These are phyloP conservation scores for Aspergillus candidus DNA, from an alignment of 2,329 filamentous ascomycete species.

Conservation along the genomic window DNA sequence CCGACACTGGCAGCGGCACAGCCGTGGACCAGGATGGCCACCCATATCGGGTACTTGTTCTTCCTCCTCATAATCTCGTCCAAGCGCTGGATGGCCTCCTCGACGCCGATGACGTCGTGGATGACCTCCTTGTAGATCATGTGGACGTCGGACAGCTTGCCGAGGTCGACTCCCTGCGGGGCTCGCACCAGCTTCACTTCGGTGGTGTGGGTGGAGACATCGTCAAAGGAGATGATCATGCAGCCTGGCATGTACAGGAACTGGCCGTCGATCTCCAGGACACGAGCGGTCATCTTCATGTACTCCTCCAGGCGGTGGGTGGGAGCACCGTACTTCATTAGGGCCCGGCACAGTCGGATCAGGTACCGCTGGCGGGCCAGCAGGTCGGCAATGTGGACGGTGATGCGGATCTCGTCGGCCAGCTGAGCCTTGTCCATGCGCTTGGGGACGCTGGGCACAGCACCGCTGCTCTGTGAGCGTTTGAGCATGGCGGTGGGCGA, in stretches of 20 bases:
- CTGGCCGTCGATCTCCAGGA: conserved; percentile 82
- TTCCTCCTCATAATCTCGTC: conserved; percentile 54
- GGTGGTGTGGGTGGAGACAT: conserved; percentile 42
- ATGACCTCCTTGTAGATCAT: conserved; percentile 46
- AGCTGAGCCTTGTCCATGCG: conserved; percentile 27
- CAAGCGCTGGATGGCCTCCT: conserved; percentile 41
- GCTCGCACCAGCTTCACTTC: conserved; percentile 44
- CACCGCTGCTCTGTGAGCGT: conserved; percentile 32
- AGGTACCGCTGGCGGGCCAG: conserved; percentile 79
- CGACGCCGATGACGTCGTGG: conserved; percentile 44
- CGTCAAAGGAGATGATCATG: conserved; percentile 89
- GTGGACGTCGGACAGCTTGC: conserved; percentile 42
- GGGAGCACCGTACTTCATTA: conserved; percentile 90
- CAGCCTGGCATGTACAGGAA: conserved; percentile 89
- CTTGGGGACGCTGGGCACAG: conserved; percentile 23
- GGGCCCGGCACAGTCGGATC: conserved; percentile 73
- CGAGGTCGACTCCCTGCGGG: conserved; percentile 41
- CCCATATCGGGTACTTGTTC: conserved; percentile 51
- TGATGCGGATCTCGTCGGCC: conserved; percentile 53
- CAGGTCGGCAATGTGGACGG: conserved; percentile 60
- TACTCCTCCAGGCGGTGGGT: conserved; percentile 90
- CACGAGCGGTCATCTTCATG: conserved; percentile 80
- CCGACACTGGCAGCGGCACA: conserved; percentile 69
- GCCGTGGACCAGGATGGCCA: conserved; percentile 64
- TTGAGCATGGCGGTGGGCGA: conserved; percentile 28